A percentile compares a stretch with the other conserved stretches of the same genome.
These are phyloP conservation scores for Amanita jacksonii DNA, from an alignment of 768 basidiomycete species.

Conservation along the genomic window DNA sequence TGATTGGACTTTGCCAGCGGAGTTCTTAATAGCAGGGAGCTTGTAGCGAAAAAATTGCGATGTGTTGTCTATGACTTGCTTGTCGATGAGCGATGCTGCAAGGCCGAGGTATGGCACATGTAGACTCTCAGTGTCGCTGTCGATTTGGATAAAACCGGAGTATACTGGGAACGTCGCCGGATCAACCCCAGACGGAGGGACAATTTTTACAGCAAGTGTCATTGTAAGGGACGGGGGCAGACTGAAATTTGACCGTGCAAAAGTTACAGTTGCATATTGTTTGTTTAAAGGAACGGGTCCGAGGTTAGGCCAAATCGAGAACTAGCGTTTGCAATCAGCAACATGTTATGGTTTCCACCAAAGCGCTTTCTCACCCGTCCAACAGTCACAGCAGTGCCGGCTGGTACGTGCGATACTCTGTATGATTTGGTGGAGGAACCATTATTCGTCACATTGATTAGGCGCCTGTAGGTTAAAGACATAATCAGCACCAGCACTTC, in stretches of 20 bases:
- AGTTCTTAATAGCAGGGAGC: slow-evolving; percentile 33
- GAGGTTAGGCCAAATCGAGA: slow-evolving; percentile 12
- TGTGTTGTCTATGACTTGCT: slow-evolving; percentile 37
- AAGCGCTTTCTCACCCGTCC: slow-evolving; percentile 17
- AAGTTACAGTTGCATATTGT: slow-evolving; percentile 30
- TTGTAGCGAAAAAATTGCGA: slow-evolving; percentile 34
- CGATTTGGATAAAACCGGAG: slow-evolving; percentile 41
- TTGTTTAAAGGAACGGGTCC: slow-evolving; percentile 38
- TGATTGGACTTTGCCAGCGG: slow-evolving; percentile 29
- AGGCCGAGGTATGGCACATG: slow-evolving; percentile 35
- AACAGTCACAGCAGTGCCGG: slow-evolving; percentile 34
- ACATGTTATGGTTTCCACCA: background rate
- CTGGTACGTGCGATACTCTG: slow-evolving; percentile 35
- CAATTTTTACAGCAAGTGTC: slow-evolving; percentile 30
- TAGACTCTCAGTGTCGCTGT: slow-evolving; percentile 22
- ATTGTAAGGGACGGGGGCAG: slow-evolving; percentile 28
- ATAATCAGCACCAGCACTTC: background rate
- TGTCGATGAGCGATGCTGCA: slow-evolving; percentile 27
- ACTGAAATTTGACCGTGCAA: slow-evolving; percentile 31
- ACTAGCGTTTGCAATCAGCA: slow-evolving; percentile 21
- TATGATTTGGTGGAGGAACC: slow-evolving; percentile 28
- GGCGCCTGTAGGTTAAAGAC: slow-evolving; percentile 22
- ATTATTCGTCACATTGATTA: slow-evolving; percentile 36
- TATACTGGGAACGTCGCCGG: slow-evolving; percentile 43
- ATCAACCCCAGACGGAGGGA: slow-evolving; percentile 29